Conservation (phyloP, 2,329 filamentous ascomycete species). For the Fusarium nodosum region DNA sequence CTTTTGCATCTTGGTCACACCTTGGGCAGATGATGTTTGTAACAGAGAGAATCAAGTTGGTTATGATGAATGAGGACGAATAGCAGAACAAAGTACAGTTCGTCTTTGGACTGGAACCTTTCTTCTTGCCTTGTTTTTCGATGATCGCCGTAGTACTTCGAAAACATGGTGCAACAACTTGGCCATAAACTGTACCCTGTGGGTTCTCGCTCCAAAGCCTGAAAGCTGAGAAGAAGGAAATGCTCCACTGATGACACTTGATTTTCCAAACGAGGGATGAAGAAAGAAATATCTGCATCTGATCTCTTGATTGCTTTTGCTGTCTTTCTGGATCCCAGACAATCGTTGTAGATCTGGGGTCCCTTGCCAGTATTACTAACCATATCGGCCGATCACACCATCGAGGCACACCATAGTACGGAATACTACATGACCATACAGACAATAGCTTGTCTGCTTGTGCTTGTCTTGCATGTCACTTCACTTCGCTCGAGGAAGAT, state of each 20-base stretch:
- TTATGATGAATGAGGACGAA: not conserved
- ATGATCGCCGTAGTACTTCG: not conserved
- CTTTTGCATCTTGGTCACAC: constrained; percentile 29
- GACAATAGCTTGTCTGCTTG: constrained; percentile 3
- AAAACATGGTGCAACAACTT: not conserved
- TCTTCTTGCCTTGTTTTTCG: not conserved
- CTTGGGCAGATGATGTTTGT: constrained; percentile 5
- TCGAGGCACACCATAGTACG: constrained; percentile 9
- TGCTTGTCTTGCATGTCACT: constrained; percentile 7
- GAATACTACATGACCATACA: not conserved
- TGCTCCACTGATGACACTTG: constrained; percentile 5
- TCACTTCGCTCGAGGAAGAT: constrained; percentile 22
- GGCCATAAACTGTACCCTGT: not conserved
- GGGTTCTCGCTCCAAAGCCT: not conserved
- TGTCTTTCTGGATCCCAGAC: constrained; percentile 1
- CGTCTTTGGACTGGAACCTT: not conserved
- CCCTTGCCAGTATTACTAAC: constrained; percentile 37
- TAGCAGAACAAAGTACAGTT: not conserved
- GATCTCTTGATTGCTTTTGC: constrained; percentile 4
- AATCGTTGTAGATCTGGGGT: constrained; percentile 43
- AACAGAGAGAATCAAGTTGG: constrained; percentile 9
- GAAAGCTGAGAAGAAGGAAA: not conserved
- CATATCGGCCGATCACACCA: constrained; percentile 39
- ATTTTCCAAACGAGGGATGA: not conserved
- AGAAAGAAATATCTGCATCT: constrained; percentile 5